Percentiles rank a stretch among this genome's conserved stretches.
Evolutionary conservation across 805 yeast genomes (phyloP).

Genomic region (Hyphopichia homilentoma): DNA sequence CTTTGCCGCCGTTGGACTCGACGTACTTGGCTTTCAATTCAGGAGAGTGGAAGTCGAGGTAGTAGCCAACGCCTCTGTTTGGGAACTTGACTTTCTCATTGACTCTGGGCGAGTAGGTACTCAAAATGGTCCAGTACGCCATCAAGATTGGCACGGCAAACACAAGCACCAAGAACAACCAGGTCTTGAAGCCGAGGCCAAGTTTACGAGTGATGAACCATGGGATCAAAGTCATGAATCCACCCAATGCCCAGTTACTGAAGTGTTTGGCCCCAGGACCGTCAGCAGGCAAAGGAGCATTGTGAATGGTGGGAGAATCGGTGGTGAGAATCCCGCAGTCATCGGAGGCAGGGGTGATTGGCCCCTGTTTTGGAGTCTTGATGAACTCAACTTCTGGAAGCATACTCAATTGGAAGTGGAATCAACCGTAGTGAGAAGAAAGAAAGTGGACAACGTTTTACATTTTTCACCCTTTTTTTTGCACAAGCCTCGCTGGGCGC

Average conservation of each 20-base stretch:
- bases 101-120: slow-evolving; percentile 76
- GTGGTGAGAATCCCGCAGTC: slow-evolving; percentile 37
- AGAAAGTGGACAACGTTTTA: not conserved
- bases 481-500: not conserved
- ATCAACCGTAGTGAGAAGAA: slow-evolving; percentile 1
- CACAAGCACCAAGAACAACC: slow-evolving; percentile 54
- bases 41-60: slow-evolving; percentile 76
- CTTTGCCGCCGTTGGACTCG: slow-evolving; percentile 50
- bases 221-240: slow-evolving; percentile 56
- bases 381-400: slow-evolving; percentile 48
- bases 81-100: slow-evolving; percentile 77
- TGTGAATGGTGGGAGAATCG: slow-evolving; percentile 66
- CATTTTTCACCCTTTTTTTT: not conserved
- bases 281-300: slow-evolving; percentile 87
- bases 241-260: slow-evolving; percentile 53
- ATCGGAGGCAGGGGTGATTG: slow-evolving; percentile 26
- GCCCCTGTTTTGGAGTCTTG: slow-evolving; percentile 49
- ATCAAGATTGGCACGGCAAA: slow-evolving; percentile 67
- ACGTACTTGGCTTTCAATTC: slow-evolving; percentile 62
- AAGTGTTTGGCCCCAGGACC: slow-evolving; percentile 83
- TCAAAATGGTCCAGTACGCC: slow-evolving; percentile 78
- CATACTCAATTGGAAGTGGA: slow-evolving; percentile 18
- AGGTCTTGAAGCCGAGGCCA: slow-evolving; percentile 69
- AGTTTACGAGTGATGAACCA: slow-evolving; percentile 57
- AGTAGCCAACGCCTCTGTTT: slow-evolving; percentile 70